phyloP scores from a whole-genome alignment of 2,329 filamentous ascomycete species.

The Harringtonia aguacate region DNA sequence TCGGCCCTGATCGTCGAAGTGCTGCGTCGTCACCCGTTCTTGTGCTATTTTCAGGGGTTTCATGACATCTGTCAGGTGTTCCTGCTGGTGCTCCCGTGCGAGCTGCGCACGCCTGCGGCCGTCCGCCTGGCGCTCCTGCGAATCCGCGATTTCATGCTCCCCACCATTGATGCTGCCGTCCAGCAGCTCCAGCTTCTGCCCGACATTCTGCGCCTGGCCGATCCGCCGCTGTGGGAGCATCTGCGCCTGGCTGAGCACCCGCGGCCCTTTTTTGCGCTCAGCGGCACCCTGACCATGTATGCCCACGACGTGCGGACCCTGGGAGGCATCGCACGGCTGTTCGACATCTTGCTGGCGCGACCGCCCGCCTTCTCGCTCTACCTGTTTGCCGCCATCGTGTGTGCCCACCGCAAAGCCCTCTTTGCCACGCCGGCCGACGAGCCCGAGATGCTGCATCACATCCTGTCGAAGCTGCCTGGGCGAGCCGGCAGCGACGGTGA shows the following conservation, averaged over 20 bases:
- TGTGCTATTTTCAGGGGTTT: constrained; percentile 97
- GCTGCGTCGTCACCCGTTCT: constrained; percentile 67
- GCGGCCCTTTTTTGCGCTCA: constrained; percentile 76
- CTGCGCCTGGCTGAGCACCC: constrained; percentile 55
- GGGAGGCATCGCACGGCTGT: constrained; percentile 76
- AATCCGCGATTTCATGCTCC: constrained; percentile 97
- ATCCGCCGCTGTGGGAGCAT: constrained; percentile 62
- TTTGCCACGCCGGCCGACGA: constrained; percentile 74
- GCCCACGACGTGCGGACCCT: constrained; percentile 92
- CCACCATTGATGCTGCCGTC: constrained; percentile 69
- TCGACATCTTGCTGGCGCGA: constrained; percentile 80
- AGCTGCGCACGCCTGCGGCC: constrained; percentile 51
- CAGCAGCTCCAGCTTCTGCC: constrained; percentile 82
- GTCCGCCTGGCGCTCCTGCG: constrained; percentile 78
- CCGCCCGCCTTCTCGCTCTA: constrained; percentile 88
- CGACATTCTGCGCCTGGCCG: constrained; percentile 62
- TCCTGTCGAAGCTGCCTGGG: constrained; percentile 75
- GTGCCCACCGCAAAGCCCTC: constrained; percentile 73
- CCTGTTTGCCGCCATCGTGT: constrained; percentile 79
- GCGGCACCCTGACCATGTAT: constrained; percentile 91
- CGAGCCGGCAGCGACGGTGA: neutral
- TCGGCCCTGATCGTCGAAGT: constrained; percentile 71
- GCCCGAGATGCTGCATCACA: constrained; percentile 83
- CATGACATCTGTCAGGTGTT: constrained; percentile 98
- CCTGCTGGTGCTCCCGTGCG: constrained; percentile 66